Base-by-base conservation (phyloP, 192 early-diverging fungal species). In the Pecoramyces ruminantium region DNA sequence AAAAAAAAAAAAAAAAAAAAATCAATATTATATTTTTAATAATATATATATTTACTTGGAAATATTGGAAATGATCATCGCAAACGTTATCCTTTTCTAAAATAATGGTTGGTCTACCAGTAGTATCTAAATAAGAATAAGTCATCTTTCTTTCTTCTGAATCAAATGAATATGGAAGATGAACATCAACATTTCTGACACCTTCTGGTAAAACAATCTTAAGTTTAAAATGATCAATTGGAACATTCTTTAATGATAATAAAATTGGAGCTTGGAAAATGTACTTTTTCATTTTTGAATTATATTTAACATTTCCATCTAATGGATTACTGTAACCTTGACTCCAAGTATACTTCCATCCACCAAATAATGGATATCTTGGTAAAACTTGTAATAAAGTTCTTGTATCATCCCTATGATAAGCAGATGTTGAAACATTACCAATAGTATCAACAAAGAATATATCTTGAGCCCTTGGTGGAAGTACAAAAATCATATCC, bases 341-440 rank as follows among this genome's bases (percentile, higher is more conserved):
- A 83, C 92, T 93, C 95, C 95, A 99, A n/a, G 93, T 94, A 83
- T 97, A 98, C 83, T 93, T 93, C 97, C 97, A 98, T n/a, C 95
- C 95, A 78, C 98, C 98, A 85, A 93, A 93, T 4, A 99, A 67
- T 40, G 97, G 98, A 86, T 94, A 99, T 34, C 98, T 92, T 38
- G 98, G 96, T 38, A 84, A 86, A n/a, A 98, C 86, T 51, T 92
- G 89, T 83, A 99, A 85, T 18, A 93, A 82, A 25, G 92, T 86
- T 28, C 84, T 81, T 21, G 84, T 80, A 1, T 79, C 78, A 21
- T 89, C 90, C 34, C 88, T 78, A 58, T 85, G 83, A 79, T 93
- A 82, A 30, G 88, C 79, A 18, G 97, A 96, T 17, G 98, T 99
- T 14, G 96, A 97, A 79, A 99, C 95, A 85, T 99, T 99, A 34